phyloP scores from a whole-genome alignment of 495 filamentous ascomycete genomes.

The Tetracladium marchalianum region DNA sequence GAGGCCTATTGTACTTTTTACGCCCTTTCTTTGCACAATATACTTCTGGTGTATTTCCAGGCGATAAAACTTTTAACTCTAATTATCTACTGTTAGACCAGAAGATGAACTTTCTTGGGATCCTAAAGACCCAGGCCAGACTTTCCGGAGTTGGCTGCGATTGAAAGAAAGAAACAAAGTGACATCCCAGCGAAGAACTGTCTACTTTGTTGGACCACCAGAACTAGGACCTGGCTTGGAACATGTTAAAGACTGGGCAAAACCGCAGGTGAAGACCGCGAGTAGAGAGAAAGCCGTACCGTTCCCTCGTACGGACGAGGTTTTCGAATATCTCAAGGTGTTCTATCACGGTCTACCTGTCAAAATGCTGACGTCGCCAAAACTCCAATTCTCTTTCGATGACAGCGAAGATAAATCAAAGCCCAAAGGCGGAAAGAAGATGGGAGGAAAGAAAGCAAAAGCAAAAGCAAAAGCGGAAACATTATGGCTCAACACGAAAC shows the following conservation, averaged over 20 bases:
- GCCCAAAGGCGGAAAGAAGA: not conserved
- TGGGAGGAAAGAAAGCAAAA: not conserved
- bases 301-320: constrained; percentile 23
- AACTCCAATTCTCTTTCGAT: constrained; percentile 28
- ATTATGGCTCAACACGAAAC: constrained; percentile 33
- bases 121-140: constrained; percentile 45
- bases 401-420: constrained; percentile 29
- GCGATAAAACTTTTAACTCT: too few species aligned
- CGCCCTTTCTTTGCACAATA: too few species aligned
- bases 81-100: constrained; percentile 19
- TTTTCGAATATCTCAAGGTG: constrained; percentile 42
- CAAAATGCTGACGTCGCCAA: constrained; percentile 26
- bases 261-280: constrained; percentile 11
- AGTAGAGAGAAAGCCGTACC: not conserved
- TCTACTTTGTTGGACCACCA: constrained; percentile 45
- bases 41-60: too few species aligned
- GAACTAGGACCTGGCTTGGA: constrained; percentile 22
- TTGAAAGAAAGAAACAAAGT: constrained; percentile 43
- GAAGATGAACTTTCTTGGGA: constrained; percentile 48
- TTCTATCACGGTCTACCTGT: constrained; percentile 54
- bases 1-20: too few species aligned
- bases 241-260: constrained; percentile 29
- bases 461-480: constrained; percentile 1
- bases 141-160: constrained; percentile 41
- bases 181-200: constrained; percentile 32